These are phyloP conservation scores for Haplosporangium sp. DNA, from an alignment of 371 early-diverging fungal genomes.

Conservation along the genomic window DNA sequence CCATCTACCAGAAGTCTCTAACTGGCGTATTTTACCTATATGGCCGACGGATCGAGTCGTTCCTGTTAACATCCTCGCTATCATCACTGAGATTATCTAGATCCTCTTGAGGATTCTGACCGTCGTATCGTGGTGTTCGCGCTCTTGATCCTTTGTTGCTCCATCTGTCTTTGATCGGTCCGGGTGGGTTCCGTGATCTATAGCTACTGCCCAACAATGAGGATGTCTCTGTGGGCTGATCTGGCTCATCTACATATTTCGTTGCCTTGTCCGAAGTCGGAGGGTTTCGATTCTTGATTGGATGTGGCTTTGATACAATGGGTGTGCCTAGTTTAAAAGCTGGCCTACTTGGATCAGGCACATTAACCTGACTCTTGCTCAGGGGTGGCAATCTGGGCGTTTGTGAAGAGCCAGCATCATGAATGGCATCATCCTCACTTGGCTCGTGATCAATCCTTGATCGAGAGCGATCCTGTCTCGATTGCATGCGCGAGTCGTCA, in stretches of 20 bases:
- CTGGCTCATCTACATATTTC: background rate
- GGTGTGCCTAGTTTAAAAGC: conserved; percentile 47
- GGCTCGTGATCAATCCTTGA: background rate
- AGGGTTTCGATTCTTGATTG: conserved; percentile 2
- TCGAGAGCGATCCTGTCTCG: background rate
- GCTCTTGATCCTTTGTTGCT: conserved; percentile 43
- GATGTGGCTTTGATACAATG: conserved; percentile 15
- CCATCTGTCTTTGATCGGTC: conserved; percentile 17
- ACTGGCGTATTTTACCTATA: conserved; percentile 25
- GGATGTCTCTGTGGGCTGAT: conserved; percentile 27
- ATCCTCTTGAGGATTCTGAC: conserved; percentile 1
- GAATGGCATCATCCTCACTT: background rate
- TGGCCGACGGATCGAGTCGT: conserved; percentile 36
- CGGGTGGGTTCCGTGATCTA: conserved; percentile 19
- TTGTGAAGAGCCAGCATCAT: background rate
- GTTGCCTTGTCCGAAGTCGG: background rate
- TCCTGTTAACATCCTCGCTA: conserved; percentile 1
- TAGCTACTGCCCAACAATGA: conserved; percentile 27
- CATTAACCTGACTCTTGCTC: conserved; percentile 35
- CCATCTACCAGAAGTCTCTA: background rate
- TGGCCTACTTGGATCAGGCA: conserved; percentile 40
- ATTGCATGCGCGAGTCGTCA: background rate
- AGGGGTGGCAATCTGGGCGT: conserved; percentile 30
- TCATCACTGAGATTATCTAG: conserved; percentile 6
- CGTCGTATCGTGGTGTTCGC: conserved; percentile 39